phyloP scores from a whole-genome alignment of 2,329 filamentous ascomycete genomes.

The Dactylellina drechsleri region DNA sequence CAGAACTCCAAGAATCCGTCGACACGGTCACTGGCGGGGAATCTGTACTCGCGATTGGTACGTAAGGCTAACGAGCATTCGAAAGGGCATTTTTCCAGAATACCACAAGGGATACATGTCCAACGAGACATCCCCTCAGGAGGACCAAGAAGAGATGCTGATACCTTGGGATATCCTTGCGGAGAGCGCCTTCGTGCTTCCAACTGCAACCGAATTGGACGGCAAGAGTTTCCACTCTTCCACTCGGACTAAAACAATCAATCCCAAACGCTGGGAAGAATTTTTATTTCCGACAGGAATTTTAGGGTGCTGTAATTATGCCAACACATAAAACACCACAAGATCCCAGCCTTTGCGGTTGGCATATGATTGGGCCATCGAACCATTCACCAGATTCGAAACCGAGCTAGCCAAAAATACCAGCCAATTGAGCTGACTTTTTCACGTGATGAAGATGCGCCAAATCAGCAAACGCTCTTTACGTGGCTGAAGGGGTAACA shows the following conservation, averaged over 20 bases:
- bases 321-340: slow-evolving; percentile 43
- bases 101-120: slow-evolving; percentile 16
- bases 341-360: slow-evolving; percentile 22
- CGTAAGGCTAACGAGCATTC: background rate
- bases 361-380: slow-evolving; percentile 24
- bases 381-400: slow-evolving; percentile 10
- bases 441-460: slow-evolving; percentile 37
- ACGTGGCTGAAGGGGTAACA: slow-evolving; percentile 19
- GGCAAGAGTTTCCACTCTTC: slow-evolving; percentile 26
- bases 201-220: background rate
- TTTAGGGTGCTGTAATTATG: background rate
- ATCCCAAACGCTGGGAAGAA: slow-evolving; percentile 18
- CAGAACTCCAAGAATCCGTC: slow-evolving; percentile 5
- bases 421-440: slow-evolving; percentile 31
- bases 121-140: too few relatives aligned
- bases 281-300: slow-evolving; percentile 13
- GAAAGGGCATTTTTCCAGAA: slow-evolving; percentile 46
- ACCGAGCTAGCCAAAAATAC: slow-evolving; percentile 43
- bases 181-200: background rate
- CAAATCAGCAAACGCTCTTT: slow-evolving; percentile 8
- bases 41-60: background rate
- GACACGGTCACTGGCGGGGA: background rate
- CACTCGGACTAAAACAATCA: slow-evolving; percentile 2
- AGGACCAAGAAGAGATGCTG: too few relatives aligned
- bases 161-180: too few relatives aligned